Conservation (phyloP, 2,329 filamentous ascomycete genomes). For the Fusarium bactridioides region DNA sequence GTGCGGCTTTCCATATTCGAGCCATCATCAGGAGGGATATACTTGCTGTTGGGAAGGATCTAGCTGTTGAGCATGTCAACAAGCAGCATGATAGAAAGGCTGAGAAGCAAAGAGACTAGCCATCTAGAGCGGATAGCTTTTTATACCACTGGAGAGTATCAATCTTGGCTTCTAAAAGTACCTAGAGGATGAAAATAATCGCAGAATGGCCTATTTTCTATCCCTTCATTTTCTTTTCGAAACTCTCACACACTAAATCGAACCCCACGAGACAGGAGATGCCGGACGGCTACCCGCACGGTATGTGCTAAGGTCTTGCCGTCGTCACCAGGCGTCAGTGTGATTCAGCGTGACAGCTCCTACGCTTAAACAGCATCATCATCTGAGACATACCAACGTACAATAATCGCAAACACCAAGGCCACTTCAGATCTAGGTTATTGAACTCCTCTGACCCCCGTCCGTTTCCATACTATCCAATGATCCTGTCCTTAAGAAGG, state of each 20-base stretch:
- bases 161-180: fast-evolving
- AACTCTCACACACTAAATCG: fast-evolving
- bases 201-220: fast-evolving
- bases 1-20: background rate
- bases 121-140: fast-evolving
- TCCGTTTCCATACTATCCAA: fast-evolving
- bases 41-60: constrained; percentile 14
- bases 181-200: too few species aligned
- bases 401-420: fast-evolving
- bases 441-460: fast-evolving
- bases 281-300: fast-evolving
- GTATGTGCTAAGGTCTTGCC: background rate
- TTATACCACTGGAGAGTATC: fast-evolving
- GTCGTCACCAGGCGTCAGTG: background rate
- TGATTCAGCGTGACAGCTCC: too few species aligned
- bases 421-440: fast-evolving
- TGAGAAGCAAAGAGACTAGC: background rate
- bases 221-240: background rate
- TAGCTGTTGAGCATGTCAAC: constrained; percentile 7
- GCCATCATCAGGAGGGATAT: background rate
- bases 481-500: background rate
- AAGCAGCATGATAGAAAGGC: constrained; percentile 1
- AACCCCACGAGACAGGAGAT: fast-evolving
- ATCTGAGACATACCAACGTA: too few species aligned
- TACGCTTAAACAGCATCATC: too few species aligned